Percentiles rank a stretch among this genome's conserved stretches.
phyloP scores from a whole-genome alignment of 192 early-diverging fungal species.

The Coemansia sp. region DNA sequence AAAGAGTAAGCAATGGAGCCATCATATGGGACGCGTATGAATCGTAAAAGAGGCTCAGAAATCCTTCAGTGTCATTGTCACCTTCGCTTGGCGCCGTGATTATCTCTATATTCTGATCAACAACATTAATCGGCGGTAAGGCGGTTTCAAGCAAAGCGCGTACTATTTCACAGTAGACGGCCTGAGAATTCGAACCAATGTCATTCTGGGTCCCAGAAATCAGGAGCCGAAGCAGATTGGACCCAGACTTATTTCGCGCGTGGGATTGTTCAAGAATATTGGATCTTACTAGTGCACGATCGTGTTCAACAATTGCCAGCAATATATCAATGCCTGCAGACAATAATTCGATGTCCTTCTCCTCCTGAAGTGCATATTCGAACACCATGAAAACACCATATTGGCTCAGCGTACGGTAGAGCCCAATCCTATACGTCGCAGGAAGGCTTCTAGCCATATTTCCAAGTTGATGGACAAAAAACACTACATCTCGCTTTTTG shows the following conservation, averaged over 20 bases:
- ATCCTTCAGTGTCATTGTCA: constrained; percentile 70
- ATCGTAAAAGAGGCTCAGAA: constrained; percentile 79
- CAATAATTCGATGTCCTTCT: constrained; percentile 59
- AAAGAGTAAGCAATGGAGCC: constrained; percentile 63
- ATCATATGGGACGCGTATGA: constrained; percentile 61
- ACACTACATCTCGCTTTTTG: constrained; percentile 72
- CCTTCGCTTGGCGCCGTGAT: constrained; percentile 12
- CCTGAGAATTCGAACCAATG: constrained; percentile 64
- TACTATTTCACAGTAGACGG: constrained; percentile 74
- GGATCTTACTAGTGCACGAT: constrained; percentile 72
- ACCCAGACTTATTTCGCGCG: constrained; percentile 30
- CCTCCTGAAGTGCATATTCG: constrained; percentile 61
- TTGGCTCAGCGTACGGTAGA: constrained; percentile 70
- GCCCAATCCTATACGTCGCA: constrained; percentile 56
- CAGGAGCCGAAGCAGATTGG: constrained; percentile 66
- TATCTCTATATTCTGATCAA: constrained; percentile 26
- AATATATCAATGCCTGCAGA: constrained; percentile 71
- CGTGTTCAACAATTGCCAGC: constrained; percentile 72
- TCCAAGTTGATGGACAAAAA: constrained; percentile 81
- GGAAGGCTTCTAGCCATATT: constrained; percentile 73
- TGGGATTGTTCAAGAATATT: constrained; percentile 66
- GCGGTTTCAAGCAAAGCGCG: constrained; percentile 71
- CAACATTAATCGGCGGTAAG: constrained; percentile 16
- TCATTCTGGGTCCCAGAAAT: constrained; percentile 65
- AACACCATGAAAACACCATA: constrained; percentile 81